These are phyloP conservation scores for Exophiala dermatitidis DNA, from an alignment of 2,329 filamentous ascomycete species.

Conservation along the genomic window DNA sequence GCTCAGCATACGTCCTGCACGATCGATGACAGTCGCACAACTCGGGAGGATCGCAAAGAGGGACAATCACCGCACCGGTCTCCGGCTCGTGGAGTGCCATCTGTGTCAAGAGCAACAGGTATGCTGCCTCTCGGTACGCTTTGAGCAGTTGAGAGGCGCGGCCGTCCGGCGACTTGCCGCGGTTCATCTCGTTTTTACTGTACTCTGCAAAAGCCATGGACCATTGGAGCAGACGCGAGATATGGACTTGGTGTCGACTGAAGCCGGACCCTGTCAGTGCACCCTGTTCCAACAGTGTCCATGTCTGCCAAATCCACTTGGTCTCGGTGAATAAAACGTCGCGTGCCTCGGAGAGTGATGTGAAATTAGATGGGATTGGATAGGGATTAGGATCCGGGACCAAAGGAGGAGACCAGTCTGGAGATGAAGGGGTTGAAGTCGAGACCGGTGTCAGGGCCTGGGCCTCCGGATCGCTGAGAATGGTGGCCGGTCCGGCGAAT, in stretches of 20 bases:
- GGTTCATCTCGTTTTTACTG: constrained; percentile 11
- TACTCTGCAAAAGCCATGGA: constrained; percentile 25
- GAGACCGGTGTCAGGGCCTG: background rate
- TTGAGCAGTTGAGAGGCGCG: constrained; percentile 17
- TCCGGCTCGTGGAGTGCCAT: constrained; percentile 23
- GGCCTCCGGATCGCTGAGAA: constrained; percentile 19
- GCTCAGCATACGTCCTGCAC: constrained; percentile 21
- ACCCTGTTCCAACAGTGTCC: constrained; percentile 19
- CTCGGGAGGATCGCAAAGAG: constrained; percentile 21
- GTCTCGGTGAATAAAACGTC: constrained; percentile 25
- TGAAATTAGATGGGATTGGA: constrained; percentile 19
- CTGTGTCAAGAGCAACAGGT: constrained; percentile 21
- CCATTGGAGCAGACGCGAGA: constrained; percentile 24
- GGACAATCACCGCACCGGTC: constrained; percentile 21
- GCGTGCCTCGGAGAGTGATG: constrained; percentile 22
- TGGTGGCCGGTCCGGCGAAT: constrained; percentile 14
- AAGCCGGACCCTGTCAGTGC: constrained; percentile 13
- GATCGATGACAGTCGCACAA: constrained; percentile 20
- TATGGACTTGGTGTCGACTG: constrained; percentile 21
- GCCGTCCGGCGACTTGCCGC: constrained; percentile 3
- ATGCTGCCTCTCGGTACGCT: constrained; percentile 21
- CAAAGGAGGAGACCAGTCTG: background rate
- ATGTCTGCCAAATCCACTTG: constrained; percentile 25
- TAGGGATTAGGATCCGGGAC: constrained; percentile 16
- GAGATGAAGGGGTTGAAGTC: constrained; percentile 4